phyloP scores from a whole-genome alignment of 139 green algal species.

The Tetradesmus lagerheimii region DNA sequence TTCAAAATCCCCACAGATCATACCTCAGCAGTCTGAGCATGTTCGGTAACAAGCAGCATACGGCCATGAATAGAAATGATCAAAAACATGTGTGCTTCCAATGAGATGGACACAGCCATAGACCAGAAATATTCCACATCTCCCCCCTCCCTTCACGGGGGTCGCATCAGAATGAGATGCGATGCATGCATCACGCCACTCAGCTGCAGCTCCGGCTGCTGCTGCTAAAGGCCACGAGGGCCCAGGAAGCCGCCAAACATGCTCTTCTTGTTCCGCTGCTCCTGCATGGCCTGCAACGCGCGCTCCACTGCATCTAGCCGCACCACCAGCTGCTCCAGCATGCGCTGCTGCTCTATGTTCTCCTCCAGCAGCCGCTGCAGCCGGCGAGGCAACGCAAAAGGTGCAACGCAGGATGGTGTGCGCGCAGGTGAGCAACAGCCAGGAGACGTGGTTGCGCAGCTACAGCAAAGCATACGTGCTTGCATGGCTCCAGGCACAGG shows the following conservation, averaged over 20 bases:
- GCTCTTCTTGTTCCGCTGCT: constrained; percentile 8
- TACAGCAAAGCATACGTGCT: background rate
- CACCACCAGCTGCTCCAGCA: constrained; percentile 56
- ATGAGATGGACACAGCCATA: too few relatives aligned
- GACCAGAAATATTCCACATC: too few relatives aligned
- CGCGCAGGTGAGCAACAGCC: background rate
- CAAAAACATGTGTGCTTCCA: too few relatives aligned
- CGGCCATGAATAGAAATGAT: too few relatives aligned
- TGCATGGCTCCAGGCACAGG: background rate
- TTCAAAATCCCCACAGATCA: too few relatives aligned
- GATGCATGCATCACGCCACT: too few relatives aligned
- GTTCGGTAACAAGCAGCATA: too few relatives aligned
- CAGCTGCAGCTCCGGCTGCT: background rate
- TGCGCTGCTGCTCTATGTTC: constrained; percentile 64
- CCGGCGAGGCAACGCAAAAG: background rate
- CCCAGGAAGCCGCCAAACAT: constrained; percentile 33
- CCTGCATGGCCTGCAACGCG: constrained; percentile 39
- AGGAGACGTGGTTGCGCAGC: background rate
- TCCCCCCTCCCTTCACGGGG: too few relatives aligned
- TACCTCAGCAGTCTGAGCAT: too few relatives aligned
- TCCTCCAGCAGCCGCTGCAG: constrained; percentile 57
- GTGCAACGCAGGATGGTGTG: background rate
- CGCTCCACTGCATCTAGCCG: constrained; percentile 62
- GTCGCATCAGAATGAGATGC: too few relatives aligned
- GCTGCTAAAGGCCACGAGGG: constrained; percentile 1